Base-by-base conservation (phyloP, 208 protist genomes). In the Acanthamoeba quina region DNA sequence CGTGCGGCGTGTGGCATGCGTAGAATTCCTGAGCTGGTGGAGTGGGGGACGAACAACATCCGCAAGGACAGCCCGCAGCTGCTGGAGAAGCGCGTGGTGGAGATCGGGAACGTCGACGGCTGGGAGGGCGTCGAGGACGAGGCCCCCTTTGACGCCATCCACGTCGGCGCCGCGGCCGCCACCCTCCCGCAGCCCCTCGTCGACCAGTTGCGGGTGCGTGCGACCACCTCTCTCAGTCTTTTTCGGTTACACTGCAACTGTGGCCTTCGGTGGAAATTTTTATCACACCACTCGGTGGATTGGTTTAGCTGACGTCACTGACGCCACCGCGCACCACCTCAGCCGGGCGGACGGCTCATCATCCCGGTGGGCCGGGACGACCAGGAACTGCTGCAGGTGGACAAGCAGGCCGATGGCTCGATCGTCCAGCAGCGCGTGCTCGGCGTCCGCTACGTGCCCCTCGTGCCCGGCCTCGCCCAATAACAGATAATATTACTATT, bases 111-210 rank as follows among this genome's bases (percentile, higher is more conserved):
- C 26, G 96, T 88, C 15, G 96, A 97, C 56, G 96, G 96, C 29
- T 94, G 93, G 21, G 34, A 74, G 37, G 96, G 96, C 56, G 54
- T 78, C 24, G 0, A 34, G 29, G 52, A 72, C 17, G 29, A 94
- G 21, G 95, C 64, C 19, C 96, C 96, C 47, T 97, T 96, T 49
- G 96, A 97, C 76, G 60, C 44, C 15, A 97, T 97, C 10, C 96
- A 97, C 88, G 96, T 97, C 24, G 96, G 60, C 29, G 74, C 58
- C 56, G 85, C 78, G 6, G 94, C 64, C 52, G 83, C 93, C 76
- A 62, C 13, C 9, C 10, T 97, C 21, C 95, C 96, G 47, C 7
- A 24, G 31, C 31, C 62, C 37, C 60, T 97, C n/a, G 13, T 97
- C 19, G 85, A 97, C 26, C 96, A 97, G 70, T 86, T 97, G 0